phyloP scores from a whole-genome alignment of 768 basidiomycete genomes.

The Macrolepiota fuliginosa region DNA sequence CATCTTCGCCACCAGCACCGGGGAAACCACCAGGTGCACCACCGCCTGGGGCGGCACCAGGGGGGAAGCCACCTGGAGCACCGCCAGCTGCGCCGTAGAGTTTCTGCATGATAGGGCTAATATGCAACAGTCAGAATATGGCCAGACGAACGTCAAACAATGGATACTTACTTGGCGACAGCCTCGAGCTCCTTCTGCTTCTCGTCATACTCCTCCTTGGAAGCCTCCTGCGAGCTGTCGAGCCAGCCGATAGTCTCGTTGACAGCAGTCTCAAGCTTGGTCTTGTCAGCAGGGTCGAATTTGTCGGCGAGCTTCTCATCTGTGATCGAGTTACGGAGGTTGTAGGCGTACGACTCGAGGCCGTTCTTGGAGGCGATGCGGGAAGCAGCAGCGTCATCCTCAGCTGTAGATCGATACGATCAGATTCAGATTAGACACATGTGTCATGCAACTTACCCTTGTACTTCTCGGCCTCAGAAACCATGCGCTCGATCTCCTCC shows the following conservation, averaged over 20 bases:
- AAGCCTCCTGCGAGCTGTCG: slow-evolving; percentile 83
- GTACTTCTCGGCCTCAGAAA: slow-evolving; percentile 90
- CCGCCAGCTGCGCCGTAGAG: slow-evolving; percentile 76
- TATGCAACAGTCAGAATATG: slow-evolving; percentile 11
- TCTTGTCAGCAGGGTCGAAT: slow-evolving; percentile 84
- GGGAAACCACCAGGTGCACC: slow-evolving; percentile 63
- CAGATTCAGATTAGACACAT: slow-evolving; percentile 14
- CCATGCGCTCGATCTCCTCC: slow-evolving; percentile 99
- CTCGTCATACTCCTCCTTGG: slow-evolving; percentile 91
- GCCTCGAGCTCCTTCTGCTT: slow-evolving; percentile 92
- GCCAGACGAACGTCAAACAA: too few relatives aligned
- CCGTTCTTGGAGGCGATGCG: slow-evolving; percentile 88
- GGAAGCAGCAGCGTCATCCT: slow-evolving; percentile 83
- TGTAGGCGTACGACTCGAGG: slow-evolving; percentile 94
- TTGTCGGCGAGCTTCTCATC: slow-evolving; percentile 88
- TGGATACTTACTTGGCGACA: slow-evolving; percentile 55
- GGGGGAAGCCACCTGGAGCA: slow-evolving; percentile 63
- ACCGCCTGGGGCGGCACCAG: slow-evolving; percentile 61
- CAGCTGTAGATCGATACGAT: slow-evolving; percentile 41
- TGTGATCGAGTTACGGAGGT: slow-evolving; percentile 84
- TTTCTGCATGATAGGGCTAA: slow-evolving; percentile 59
- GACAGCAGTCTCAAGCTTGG: slow-evolving; percentile 76
- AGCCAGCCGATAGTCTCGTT: slow-evolving; percentile 86
- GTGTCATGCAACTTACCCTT: slow-evolving; percentile 48
- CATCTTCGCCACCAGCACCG: slow-evolving; percentile 68